phyloP scores from a whole-genome alignment of 345 rosid species.

The Arabidopsis thaliana region TAIR10.1 NC_003076.8:16889501-16890000 shows the following conservation, averaged over 20 bases:
- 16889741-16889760: neutral
- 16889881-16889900: slow-evolving; percentile 48
- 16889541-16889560: neutral
- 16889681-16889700: slow-evolving; percentile 67
- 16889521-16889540: neutral
- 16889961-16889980: slow-evolving; percentile 57
- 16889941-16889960: slow-evolving; percentile 40
- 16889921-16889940: slow-evolving; percentile 57
- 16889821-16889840: slow-evolving; percentile 92
- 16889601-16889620: slow-evolving; percentile 91
- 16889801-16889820: slow-evolving; percentile 62
- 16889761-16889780: slow-evolving; percentile 87
- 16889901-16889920: slow-evolving; percentile 57
- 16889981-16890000: slow-evolving; percentile 79
- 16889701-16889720: neutral
- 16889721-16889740: neutral
- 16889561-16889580: neutral
- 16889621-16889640: slow-evolving; percentile 63
- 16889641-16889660: slow-evolving; percentile 60
- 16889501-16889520: slow-evolving; percentile 44
- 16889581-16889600: slow-evolving; percentile 61
- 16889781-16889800: slow-evolving; percentile 74
- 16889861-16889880: slow-evolving; percentile 61
- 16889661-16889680: slow-evolving; percentile 88
- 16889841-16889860: slow-evolving; percentile 84